A percentile compares a stretch with the other conserved stretches of the same genome.
These are phyloP conservation scores for Boletus fagicola DNA, from an alignment of 768 basidiomycete genomes.

Conservation along the genomic window DNA sequence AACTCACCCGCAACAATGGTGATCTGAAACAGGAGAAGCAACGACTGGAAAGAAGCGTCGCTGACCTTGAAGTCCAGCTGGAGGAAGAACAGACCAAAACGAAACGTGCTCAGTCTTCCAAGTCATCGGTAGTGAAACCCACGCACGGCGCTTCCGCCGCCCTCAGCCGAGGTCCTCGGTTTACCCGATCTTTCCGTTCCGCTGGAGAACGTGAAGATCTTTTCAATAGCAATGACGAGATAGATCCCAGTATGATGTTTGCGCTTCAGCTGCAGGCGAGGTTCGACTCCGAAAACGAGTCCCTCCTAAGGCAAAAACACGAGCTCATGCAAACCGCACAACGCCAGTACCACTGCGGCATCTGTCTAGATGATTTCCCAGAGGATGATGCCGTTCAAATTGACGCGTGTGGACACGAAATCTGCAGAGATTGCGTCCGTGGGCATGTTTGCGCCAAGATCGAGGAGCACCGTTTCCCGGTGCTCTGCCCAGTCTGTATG, in stretches of 20 bases:
- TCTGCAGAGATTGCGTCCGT: slow-evolving; percentile 53
- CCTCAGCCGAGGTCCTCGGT: neutral
- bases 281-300: slow-evolving; percentile 42
- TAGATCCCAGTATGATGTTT: slow-evolving; percentile 15
- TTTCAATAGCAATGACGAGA: neutral
- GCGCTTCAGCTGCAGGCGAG: slow-evolving; percentile 37
- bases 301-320: slow-evolving; percentile 33
- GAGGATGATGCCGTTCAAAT: slow-evolving; percentile 44
- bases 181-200: neutral
- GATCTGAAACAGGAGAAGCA: slow-evolving; percentile 19
- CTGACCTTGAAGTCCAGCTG: slow-evolving; percentile 13
- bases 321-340: slow-evolving; percentile 33
- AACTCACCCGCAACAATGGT: slow-evolving; percentile 34
- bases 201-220: neutral
- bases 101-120: neutral
- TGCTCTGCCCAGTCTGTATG: slow-evolving; percentile 57
- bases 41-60: slow-evolving; percentile 29
- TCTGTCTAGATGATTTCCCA: slow-evolving; percentile 53
- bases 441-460: slow-evolving; percentile 47
- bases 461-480: slow-evolving; percentile 54
- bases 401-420: slow-evolving; percentile 46
- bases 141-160: neutral
- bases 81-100: slow-evolving; percentile 10
- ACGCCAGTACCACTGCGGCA: slow-evolving; percentile 47
- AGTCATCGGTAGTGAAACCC: neutral